Percentiles rank a stretch among this genome's conserved stretches.
These are phyloP conservation scores for Diutina sp. DNA, from an alignment of 1,139 yeast genomes.

Conservation along the genomic window DNA sequence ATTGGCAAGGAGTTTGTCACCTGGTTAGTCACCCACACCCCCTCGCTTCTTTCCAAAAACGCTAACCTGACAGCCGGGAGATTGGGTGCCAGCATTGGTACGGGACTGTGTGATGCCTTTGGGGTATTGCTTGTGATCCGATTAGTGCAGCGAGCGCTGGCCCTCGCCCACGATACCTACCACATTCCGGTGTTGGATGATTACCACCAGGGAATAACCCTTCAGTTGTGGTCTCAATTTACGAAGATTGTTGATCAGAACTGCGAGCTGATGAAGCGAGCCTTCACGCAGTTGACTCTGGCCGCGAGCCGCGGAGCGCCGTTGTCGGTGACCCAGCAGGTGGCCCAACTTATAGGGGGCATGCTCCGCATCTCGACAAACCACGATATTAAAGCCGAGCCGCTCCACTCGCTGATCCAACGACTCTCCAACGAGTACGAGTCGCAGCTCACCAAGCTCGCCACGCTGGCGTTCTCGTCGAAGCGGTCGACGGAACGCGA, in stretches of 20 bases:
- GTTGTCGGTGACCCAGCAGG: conserved; percentile 54
- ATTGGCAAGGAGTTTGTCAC: conserved; percentile 26
- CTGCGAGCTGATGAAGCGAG: conserved; percentile 50
- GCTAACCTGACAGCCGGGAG: background rate
- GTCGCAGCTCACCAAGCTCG: conserved; percentile 56
- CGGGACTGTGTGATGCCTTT: conserved; percentile 48
- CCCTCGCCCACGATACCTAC: conserved; percentile 45
- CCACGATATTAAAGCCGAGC: conserved; percentile 37
- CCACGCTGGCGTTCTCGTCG: conserved; percentile 25
- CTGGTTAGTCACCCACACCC: conserved; percentile 22
- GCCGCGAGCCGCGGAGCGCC: conserved; percentile 38
- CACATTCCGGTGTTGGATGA: conserved; percentile 68
- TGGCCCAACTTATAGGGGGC: conserved; percentile 66
- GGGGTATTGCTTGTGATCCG: conserved; percentile 74
- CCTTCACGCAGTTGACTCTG: conserved; percentile 15
- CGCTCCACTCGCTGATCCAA: conserved; percentile 53
- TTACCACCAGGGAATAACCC: conserved; percentile 54
- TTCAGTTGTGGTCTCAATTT: conserved; percentile 76
- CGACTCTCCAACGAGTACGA: conserved; percentile 75
- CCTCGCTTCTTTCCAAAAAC: background rate
- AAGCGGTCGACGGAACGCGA: conserved; percentile 39
- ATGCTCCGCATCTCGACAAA: conserved; percentile 41
- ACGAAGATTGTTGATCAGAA: conserved; percentile 67
- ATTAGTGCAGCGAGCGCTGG: conserved; percentile 49
- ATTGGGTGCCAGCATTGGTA: background rate